These are phyloP conservation scores for Escovopsis sp. DNA, from an alignment of 2,329 filamentous ascomycete genomes.

Conservation along the genomic window DNA sequence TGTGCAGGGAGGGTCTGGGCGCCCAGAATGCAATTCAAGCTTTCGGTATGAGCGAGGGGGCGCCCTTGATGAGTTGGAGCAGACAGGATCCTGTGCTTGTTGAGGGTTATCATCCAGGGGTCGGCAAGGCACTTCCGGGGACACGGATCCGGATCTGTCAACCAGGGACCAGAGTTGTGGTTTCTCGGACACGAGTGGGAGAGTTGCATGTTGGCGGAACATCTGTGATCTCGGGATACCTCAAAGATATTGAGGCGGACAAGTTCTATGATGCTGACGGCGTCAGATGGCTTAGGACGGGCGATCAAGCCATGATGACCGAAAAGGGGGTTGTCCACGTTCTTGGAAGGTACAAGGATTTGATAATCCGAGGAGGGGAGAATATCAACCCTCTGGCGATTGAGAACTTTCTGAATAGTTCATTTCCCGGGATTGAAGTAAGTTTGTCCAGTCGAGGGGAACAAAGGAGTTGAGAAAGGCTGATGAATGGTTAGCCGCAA, in stretches of 20 bases:
- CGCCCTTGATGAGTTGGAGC: conserved; percentile 26
- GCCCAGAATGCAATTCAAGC: conserved; percentile 19
- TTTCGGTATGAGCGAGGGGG: conserved; percentile 32
- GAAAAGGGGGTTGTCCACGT: conserved; percentile 23
- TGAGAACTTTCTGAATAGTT: conserved; percentile 18
- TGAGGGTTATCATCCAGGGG: conserved; percentile 23
- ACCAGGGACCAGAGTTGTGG: conserved; percentile 14
- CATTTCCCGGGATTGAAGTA: conserved; percentile 18
- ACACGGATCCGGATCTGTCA: conserved; percentile 23
- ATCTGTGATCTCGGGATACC: conserved; percentile 21
- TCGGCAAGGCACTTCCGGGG: conserved; percentile 26
- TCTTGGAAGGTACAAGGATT: conserved; percentile 28
- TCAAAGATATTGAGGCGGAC: conserved; percentile 12
- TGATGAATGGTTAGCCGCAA: conserved; percentile 15
- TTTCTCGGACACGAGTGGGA: conserved; percentile 19
- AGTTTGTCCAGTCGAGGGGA: background rate
- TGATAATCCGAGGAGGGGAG: conserved; percentile 31
- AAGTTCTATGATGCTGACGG: conserved; percentile 21
- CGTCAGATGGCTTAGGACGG: conserved; percentile 24
- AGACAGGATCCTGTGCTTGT: conserved; percentile 15
- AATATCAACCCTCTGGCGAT: conserved; percentile 26
- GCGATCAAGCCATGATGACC: conserved; percentile 26
- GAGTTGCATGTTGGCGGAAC: conserved; percentile 26
- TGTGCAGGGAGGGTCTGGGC: conserved; percentile 19
- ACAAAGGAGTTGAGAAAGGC: background rate